Percentiles rank a stretch among this genome's conserved stretches.
Conservation (phyloP, 2,329 filamentous ascomycete genomes). For the Microdochium nivale region DNA sequence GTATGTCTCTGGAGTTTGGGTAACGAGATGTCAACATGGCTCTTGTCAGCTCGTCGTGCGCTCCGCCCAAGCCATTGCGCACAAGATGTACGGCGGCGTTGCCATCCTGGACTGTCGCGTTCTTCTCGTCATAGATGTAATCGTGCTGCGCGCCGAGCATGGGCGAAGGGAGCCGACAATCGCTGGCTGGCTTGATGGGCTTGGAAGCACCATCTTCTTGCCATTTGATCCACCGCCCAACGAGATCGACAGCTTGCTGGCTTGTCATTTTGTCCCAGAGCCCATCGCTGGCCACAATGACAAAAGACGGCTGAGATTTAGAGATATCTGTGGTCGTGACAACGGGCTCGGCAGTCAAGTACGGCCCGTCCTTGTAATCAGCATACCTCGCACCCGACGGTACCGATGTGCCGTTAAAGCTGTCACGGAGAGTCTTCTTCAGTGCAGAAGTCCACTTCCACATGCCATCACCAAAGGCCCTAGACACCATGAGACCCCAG, state of each 20-base stretch:
- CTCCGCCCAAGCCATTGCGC: conserved; percentile 72
- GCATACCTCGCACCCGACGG: conserved; percentile 32
- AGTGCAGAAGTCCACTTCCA: conserved; percentile 57
- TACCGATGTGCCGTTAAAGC: conserved; percentile 34
- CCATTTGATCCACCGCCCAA: conserved; percentile 42
- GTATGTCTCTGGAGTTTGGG: conserved; percentile 54
- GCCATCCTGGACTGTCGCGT: conserved; percentile 69
- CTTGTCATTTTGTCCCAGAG: conserved; percentile 55
- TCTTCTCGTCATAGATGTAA: conserved; percentile 33
- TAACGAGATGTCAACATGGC: conserved; percentile 63
- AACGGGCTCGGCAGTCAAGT: conserved; percentile 59
- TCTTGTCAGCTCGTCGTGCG: conserved; percentile 63
- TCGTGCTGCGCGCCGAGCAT: conserved; percentile 13
- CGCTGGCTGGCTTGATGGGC: conserved; percentile 10
- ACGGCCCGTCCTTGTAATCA: conserved; percentile 47
- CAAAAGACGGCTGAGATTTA: conserved; percentile 39
- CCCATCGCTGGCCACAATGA: conserved; percentile 60
- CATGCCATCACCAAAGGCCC: conserved; percentile 59
- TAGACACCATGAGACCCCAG: conserved; percentile 51
- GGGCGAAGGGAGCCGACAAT: conserved; percentile 11
- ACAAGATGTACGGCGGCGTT: conserved; percentile 76
- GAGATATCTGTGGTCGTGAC: conserved; percentile 47
- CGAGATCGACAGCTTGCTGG: conserved; percentile 47
- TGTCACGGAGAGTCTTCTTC: conserved; percentile 30
- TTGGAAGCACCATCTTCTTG: conserved; percentile 15